phyloP scores from a whole-genome alignment of 768 basidiomycete species.

The Sistotremastrum suecicum region DNA sequence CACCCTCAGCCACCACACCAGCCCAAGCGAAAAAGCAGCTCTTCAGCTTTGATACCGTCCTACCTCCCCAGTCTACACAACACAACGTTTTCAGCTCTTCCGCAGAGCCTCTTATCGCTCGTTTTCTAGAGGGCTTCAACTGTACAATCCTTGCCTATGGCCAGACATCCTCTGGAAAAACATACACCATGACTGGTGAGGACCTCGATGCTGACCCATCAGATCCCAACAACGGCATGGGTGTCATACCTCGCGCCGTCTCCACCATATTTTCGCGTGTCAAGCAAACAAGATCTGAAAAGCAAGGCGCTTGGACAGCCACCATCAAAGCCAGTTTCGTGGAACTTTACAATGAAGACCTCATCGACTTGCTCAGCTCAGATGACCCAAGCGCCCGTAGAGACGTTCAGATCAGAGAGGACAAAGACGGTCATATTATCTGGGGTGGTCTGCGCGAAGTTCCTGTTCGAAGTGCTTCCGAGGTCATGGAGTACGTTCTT shows the following conservation, averaged over 20 bases:
- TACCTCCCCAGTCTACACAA: conserved; percentile 75
- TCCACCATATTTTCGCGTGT: conserved; percentile 74
- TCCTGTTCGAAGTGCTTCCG: conserved; percentile 62
- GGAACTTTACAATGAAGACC: conserved; percentile 98
- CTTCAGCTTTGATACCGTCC: conserved; percentile 92
- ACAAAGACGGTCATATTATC: conserved; percentile 91
- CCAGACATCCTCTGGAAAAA: conserved; percentile 94
- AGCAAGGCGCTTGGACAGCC: conserved; percentile 62
- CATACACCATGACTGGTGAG: conserved; percentile 94
- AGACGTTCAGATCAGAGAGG: conserved; percentile 92
- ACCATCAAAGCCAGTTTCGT: conserved; percentile 84
- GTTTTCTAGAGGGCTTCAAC: conserved; percentile 90
- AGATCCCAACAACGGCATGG: conserved; percentile 76
- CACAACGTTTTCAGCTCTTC: conserved; percentile 76
- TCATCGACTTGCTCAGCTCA: conserved; percentile 81
- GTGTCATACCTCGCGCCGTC: conserved; percentile 91
- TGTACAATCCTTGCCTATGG: conserved; percentile 97
- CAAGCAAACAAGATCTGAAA: conserved; percentile 62
- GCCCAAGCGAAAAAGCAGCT: conserved; percentile 56
- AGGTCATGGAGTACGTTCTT: conserved; percentile 80
- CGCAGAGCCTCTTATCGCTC: conserved; percentile 69
- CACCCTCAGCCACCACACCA: conserved; percentile 23
- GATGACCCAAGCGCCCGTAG: conserved; percentile 54
- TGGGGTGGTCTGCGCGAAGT: conserved; percentile 95
- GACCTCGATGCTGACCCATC: conserved; percentile 79